Percentiles rank a stretch among this genome's conserved stretches.
Conservation (phyloP, 2,329 filamentous ascomycete species). For the Colletotrichum theobromicola region DNA sequence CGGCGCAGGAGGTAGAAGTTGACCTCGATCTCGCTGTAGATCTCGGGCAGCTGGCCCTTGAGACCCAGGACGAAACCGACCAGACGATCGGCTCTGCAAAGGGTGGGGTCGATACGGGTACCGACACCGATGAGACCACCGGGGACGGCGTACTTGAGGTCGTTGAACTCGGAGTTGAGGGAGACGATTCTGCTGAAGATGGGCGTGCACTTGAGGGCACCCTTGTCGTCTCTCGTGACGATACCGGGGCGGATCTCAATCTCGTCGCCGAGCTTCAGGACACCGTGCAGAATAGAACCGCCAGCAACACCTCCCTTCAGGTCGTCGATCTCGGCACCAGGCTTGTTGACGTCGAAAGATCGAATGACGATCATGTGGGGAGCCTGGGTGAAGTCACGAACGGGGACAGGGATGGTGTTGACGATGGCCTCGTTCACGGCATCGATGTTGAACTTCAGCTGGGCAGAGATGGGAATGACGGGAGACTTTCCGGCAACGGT, state of each 20-base stretch:
- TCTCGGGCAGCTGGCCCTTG: conserved; percentile 90
- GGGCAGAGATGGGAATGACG: conserved; percentile 95
- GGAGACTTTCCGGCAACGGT: conserved; percentile 95
- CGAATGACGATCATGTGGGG: conserved; percentile 99
- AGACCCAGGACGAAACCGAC: conserved; percentile 97
- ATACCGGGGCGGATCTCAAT: conserved; percentile 99
- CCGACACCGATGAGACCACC: conserved; percentile 98
- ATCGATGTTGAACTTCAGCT: conserved; percentile 99
- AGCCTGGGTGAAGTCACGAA: conserved; percentile 87
- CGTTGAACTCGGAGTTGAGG: conserved; percentile 94
- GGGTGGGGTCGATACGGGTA: conserved; percentile 94
- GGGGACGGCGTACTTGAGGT: conserved; percentile 96
- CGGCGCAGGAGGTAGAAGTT: conserved; percentile 98
- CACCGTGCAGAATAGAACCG: conserved; percentile 94
- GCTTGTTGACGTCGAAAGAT: conserved; percentile 99
- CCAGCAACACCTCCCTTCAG: conserved; percentile 98
- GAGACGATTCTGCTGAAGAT: conserved; percentile 96
- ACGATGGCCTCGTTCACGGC: conserved; percentile 96
- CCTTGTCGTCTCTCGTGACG: conserved; percentile 91
- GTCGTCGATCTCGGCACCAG: conserved; percentile 97
- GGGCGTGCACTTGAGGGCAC: conserved; percentile 93
- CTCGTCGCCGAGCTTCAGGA: conserved; percentile 95
- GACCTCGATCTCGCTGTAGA: conserved; percentile 98
- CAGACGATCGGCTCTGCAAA: conserved; percentile 98
- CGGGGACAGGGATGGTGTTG: conserved; percentile 90